Evolutionary conservation across 1,139 yeast species (phyloP).

Genomic region (Saccharomycopsis phalli): DNA sequence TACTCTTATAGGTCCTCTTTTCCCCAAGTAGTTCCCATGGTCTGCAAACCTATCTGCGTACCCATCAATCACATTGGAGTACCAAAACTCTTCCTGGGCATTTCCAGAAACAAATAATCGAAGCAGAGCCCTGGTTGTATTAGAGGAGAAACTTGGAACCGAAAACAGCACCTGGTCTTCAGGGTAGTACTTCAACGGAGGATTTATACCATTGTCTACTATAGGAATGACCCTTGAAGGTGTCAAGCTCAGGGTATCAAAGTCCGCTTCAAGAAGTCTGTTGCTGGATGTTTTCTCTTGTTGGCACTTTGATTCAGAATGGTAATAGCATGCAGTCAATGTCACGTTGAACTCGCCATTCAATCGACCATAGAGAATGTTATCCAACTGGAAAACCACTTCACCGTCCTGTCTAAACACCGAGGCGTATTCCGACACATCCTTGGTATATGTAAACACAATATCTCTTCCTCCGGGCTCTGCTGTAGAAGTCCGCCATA

Average conservation of each 20-base stretch:
- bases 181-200: conserved; percentile 40
- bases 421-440: conserved; percentile 48
- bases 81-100: conserved; percentile 81
- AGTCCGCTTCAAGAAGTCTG: too few species aligned
- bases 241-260: background rate
- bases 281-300: too few species aligned
- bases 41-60: conserved; percentile 32
- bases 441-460: conserved; percentile 47
- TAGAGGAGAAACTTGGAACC: conserved; percentile 31
- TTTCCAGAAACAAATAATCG: conserved; percentile 67
- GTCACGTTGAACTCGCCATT: conserved; percentile 55
- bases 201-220: conserved; percentile 18
- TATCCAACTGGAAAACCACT: conserved; percentile 55
- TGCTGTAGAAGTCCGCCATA: conserved; percentile 82
- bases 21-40: conserved; percentile 35
- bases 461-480: conserved; percentile 48
- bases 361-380: conserved; percentile 45
- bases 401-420: conserved; percentile 36
- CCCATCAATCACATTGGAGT: conserved; percentile 49
- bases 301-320: conserved; percentile 22
- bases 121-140: conserved; percentile 27
- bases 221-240: conserved; percentile 9
- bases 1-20: conserved; percentile 58
- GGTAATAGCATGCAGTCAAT: conserved; percentile 45
- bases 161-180: conserved; percentile 29